Evolutionary conservation across 139 green algal genomes (phyloP), one percentile per base, ranked within the genome.

Genomic region (Tetradesmus obliquus): DNA sequence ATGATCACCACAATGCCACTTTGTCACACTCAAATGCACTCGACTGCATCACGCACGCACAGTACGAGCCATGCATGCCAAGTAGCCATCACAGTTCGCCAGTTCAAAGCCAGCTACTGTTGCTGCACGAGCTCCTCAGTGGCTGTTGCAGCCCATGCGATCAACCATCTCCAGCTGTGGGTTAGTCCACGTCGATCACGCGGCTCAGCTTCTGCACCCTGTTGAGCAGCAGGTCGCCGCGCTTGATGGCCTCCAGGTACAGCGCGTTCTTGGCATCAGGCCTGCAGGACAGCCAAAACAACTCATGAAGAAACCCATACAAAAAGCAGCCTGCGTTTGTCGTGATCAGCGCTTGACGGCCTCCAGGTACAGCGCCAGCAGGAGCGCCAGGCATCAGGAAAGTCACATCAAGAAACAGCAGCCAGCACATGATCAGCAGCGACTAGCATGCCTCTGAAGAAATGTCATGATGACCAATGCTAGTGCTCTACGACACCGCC

Each of bases 191-290:
- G 92, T 99, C 98, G 54, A 99, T 97, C 5, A 99, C 94, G 89
- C 98, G 97, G 20, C 94, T 96, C 55, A 99, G 96, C 95, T 99
- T 99, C 93, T 99, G 98, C 79, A 99, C 93, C 7, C 97, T 88
- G 93, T 98, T 99, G 20, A 99, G 94, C 90, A 99, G 95, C 88
- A 97, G 86, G 89, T 99, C 98, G 13, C 98, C 98, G 84, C 98
- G 96, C 92, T 98, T 98, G 83, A 99, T 97, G 54, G 93, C 94
- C 53, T 96, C 86, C 89, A 98, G 96, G 95, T 99, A 99, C 91
- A 98, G 91, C 22, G 96, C 97, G 87, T 98, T 99, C 95, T 99
- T 98, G 22, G 94, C 93, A 90, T 99, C 98, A 5, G 98, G 97
- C 90, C 98, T 97, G 93, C 94, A 96, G 20, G 92, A 94, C 91